phyloP scores from a whole-genome alignment of 345 rosid species.

The Euclidium syriacum region DNA sequence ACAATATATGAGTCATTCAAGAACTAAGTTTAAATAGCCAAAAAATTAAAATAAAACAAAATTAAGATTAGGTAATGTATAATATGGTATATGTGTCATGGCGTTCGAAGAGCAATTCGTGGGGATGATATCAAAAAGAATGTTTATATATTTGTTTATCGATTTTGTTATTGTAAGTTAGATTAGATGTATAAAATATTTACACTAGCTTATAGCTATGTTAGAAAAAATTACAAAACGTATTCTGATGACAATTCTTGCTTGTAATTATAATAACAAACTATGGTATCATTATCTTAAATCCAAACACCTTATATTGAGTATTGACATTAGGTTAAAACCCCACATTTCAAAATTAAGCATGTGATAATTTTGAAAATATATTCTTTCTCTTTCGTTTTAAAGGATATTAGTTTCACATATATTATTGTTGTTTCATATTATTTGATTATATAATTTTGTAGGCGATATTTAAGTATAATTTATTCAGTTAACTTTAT shows the following conservation, averaged over 20 bases:
- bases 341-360: neutral
- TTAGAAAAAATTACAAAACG: neutral
- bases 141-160: neutral
- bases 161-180: slow-evolving; percentile 14
- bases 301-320: neutral
- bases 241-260: neutral
- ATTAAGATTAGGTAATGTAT: slow-evolving; percentile 25
- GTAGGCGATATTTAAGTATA: too few relatives aligned
- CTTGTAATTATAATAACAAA: neutral
- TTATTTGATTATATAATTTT: too few relatives aligned
- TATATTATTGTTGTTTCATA: too few relatives aligned
- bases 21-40: neutral
- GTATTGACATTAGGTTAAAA: neutral
- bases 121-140: slow-evolving; percentile 2
- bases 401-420: too few relatives aligned
- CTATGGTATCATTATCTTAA: neutral
- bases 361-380: neutral
- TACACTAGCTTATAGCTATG: slow-evolving; percentile 10
- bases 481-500: too few relatives aligned
- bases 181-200: slow-evolving; percentile 13
- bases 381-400: too few relatives aligned
- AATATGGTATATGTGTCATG: slow-evolving; percentile 24
- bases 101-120: slow-evolving; percentile 23
- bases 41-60: neutral
- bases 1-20: slow-evolving; percentile 22